Evolutionary conservation across 495 filamentous ascomycete genomes (phyloP), one percentile per base, ranked within the genome.

Genomic region (Parachaetomium inaequale): DNA sequence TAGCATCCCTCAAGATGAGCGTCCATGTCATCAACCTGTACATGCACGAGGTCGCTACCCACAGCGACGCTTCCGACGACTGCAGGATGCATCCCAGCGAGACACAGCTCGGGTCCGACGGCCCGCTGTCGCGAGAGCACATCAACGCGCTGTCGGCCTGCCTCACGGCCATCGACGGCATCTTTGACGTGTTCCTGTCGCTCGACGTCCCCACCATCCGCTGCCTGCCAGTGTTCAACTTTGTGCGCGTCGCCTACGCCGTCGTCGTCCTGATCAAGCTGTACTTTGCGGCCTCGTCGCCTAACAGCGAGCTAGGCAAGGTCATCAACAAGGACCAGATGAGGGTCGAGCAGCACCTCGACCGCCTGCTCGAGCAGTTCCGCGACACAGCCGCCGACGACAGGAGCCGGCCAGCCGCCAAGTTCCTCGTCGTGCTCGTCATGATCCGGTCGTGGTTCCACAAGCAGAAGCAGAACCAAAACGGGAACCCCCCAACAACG

Each of bases 221-320:
- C 58, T 86, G 79, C 17, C 70, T 96, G 14, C 92, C 93, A 10
- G 87, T 94, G 3, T 84, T 90, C 63, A 84, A 84, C 51, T 85
- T 90, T 65, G 89, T 93, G 45, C 87, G 92, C 15, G 85, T 90
- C 42, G 84, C 89, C 31, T 96, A 76, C 59, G 88, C 91, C 6
- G 82, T 88, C 23, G 86, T 97, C n/a, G 84, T 92, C 19, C 74
- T 97, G 19, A 91, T 96, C 71, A 96, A 95, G 68, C 84, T 96
- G 62, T 91, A 91, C 72, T 89, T 91, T 53, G 86, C 90, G 3
- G 87, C 90, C 11, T 85, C 82, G 14, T 80, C 84, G 12, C 81
- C 89, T 0, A 75, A 84, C 47, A 85, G 84, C 25, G 87, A 88
- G 65, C 76, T 96, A 1, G 88, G 88, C 4, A 88, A 86, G 67